Percentiles rank a stretch among this genome's conserved stretches.
Evolutionary conservation across 306 rosid species (phyloP).

Genomic region (Sindora glabra): DNA sequence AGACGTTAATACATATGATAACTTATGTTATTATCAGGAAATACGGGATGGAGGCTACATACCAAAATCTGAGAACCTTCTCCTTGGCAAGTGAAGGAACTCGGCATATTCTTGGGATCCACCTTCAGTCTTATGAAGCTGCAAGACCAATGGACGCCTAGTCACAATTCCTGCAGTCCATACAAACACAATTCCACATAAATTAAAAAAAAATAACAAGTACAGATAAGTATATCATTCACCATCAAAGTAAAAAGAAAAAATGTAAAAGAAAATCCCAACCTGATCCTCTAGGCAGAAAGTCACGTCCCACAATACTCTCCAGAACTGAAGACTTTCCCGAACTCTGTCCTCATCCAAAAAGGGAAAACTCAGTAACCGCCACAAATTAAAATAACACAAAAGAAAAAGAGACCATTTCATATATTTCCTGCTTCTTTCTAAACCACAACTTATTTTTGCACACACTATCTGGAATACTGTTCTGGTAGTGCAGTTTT

Average conservation of each 20-base stretch:
- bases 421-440: too few species aligned
- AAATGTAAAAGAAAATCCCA: not conserved
- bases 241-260: not conserved
- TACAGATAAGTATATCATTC: not conserved
- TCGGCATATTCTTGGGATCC: conserved; percentile 79
- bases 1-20: not conserved
- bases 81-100: conserved; percentile 83
- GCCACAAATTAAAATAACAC: not conserved
- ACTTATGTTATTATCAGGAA: not conserved
- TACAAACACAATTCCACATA: not conserved
- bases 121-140: conserved; percentile 78
- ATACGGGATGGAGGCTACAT: not conserved
- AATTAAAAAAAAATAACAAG: not conserved
- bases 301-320: conserved; percentile 96
- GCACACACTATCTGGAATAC: too few species aligned
- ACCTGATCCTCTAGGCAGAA: conserved; percentile 99
- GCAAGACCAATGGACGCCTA: conserved; percentile 91
- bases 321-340: conserved; percentile 96
- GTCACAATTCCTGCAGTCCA: conserved; percentile 83
- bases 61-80: conserved; percentile 71
- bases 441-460: too few species aligned
- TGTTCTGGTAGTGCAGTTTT: too few species aligned
- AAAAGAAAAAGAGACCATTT: not conserved
- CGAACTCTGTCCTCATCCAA: conserved; percentile 59
- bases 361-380: not conserved